A percentile compares a stretch with the other conserved stretches of the same genome.
Conservation (phyloP, 139 green algal genomes). For the Deuterostichococcus epilithicus region DNA sequence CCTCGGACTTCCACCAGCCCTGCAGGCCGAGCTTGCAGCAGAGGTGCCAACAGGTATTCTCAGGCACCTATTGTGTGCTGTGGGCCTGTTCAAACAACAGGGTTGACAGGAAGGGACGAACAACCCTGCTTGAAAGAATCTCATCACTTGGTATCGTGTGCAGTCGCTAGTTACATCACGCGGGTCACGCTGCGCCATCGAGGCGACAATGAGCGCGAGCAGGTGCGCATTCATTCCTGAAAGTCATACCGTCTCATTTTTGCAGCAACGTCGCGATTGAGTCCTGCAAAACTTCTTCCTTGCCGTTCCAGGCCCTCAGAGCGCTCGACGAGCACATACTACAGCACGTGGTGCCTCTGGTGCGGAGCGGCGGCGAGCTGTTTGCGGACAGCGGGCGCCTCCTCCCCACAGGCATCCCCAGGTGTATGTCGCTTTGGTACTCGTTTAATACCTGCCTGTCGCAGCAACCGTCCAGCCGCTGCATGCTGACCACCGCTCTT, state of each 20-base stretch:
- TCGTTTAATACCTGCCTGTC: too few species aligned
- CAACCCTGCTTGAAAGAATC: too few species aligned
- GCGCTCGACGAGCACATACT: background rate
- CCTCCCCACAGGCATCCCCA: slow-evolving; percentile 21
- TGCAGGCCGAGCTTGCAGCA: background rate
- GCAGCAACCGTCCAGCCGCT: too few species aligned
- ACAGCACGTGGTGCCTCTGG: slow-evolving; percentile 3
- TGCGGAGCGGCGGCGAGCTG: slow-evolving; percentile 14
- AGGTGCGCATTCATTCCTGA: background rate
- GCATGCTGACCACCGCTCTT: too few species aligned
- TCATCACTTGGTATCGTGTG: background rate
- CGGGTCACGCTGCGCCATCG: background rate
- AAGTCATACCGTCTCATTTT: too few species aligned
- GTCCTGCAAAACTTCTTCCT: too few species aligned
- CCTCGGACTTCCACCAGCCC: background rate
- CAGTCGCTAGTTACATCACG: background rate
- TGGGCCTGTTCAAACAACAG: background rate
- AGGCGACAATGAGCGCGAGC: background rate
- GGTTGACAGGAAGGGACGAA: background rate
- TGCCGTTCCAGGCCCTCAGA: background rate
- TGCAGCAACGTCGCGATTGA: too few species aligned
- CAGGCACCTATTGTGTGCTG: background rate
- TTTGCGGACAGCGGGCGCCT: background rate
- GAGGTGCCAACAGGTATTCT: background rate
- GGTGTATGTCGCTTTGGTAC: too few species aligned